Percentiles rank a stretch among this genome's conserved stretches.
Conservation (phyloP, 78 protist species). For the Abeoforma whisleri region DNA sequence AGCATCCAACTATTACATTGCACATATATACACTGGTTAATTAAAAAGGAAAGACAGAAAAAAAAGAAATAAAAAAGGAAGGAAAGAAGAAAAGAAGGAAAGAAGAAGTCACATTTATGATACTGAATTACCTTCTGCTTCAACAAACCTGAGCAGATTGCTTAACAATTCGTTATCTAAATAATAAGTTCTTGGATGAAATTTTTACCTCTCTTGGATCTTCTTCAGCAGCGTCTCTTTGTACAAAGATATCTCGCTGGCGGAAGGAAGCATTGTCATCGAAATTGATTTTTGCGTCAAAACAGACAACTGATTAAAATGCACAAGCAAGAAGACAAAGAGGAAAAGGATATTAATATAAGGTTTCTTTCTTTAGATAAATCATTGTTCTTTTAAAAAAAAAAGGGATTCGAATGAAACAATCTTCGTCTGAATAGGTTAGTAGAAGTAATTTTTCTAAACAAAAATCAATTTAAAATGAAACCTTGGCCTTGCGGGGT, state of each 20-base stretch:
- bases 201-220: slow-evolving; percentile 59
- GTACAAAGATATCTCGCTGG: slow-evolving; percentile 72
- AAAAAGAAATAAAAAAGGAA: too few relatives aligned
- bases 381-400: neutral
- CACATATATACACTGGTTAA: neutral
- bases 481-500: slow-evolving; percentile 59
- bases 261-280: slow-evolving; percentile 96
- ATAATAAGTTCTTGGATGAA: neutral
- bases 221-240: slow-evolving; percentile 78
- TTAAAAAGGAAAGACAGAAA: too few relatives aligned
- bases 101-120: too few relatives aligned
- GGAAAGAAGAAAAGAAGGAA: too few relatives aligned
- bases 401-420: neutral
- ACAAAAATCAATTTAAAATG: too few relatives aligned
- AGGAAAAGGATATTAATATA: neutral
- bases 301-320: slow-evolving; percentile 56
- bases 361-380: neutral
- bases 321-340: too few relatives aligned
- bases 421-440: too few relatives aligned
- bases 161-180: neutral
- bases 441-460: too few relatives aligned
- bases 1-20: slow-evolving; percentile 76
- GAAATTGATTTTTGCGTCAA: slow-evolving; percentile 88
- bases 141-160: neutral
- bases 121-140: neutral